These are phyloP conservation scores for Cucurbitaria berberidis DNA, from an alignment of 2,329 filamentous ascomycete genomes.

Conservation along the genomic window DNA sequence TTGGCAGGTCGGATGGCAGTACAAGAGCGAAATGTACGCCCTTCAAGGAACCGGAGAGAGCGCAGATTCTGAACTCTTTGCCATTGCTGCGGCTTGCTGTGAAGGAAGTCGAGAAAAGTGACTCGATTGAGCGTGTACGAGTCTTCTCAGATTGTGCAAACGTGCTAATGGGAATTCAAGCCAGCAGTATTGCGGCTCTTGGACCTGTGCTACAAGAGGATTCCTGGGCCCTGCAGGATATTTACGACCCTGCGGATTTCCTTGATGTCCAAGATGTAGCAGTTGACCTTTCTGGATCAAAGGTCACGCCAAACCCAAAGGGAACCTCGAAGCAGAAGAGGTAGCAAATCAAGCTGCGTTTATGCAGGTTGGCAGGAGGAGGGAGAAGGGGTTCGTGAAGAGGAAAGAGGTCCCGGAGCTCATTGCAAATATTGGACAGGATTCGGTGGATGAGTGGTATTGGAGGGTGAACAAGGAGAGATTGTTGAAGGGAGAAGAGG, in stretches of 20 bases:
- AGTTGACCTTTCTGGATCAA: too few relatives aligned
- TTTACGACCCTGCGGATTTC: too few relatives aligned
- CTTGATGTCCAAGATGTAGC: too few relatives aligned
- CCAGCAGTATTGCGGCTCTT: too few relatives aligned
- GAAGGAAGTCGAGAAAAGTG: background rate
- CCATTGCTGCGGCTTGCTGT: background rate
- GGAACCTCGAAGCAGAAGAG: too few relatives aligned
- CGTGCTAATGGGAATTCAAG: too few relatives aligned
- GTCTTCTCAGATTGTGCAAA: too few relatives aligned
- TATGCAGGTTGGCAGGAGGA: background rate
- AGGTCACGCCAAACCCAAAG: too few relatives aligned
- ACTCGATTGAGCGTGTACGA: background rate
- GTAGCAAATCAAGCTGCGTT: background rate
- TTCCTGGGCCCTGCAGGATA: too few relatives aligned
- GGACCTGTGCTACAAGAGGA: too few relatives aligned
- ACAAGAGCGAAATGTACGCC: too few relatives aligned
- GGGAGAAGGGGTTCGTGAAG: background rate
- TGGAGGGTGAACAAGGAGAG: constrained; percentile 4
- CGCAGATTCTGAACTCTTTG: constrained; percentile 2
- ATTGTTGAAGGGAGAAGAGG: background rate
- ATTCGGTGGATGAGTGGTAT: constrained; percentile 2
- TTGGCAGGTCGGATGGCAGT: background rate
- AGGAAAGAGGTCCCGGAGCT: background rate
- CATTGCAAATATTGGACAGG: background rate
- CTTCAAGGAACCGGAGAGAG: background rate